phyloP scores from a whole-genome alignment of 768 basidiomycete genomes.

The Podaxis sp. region DNA sequence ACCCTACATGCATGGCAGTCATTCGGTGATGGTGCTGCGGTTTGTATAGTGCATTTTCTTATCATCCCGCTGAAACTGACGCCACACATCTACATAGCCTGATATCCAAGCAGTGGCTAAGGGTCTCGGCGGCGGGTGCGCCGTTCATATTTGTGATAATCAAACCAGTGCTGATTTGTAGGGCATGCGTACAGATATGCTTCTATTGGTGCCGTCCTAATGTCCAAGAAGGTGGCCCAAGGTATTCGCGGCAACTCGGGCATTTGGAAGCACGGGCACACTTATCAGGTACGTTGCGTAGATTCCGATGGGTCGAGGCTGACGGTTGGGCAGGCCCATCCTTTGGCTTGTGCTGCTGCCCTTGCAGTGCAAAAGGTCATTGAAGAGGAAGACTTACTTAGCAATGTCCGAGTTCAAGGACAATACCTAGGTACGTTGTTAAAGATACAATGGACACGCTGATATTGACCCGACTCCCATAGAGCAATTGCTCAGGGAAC shows the following conservation, averaged over 20 bases:
- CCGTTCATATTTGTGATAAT: neutral
- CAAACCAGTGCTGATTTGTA: neutral
- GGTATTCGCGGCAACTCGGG: constrained; percentile 71
- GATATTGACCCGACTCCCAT: constrained; percentile 1
- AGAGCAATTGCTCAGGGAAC: constrained; percentile 52
- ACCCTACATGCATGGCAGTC: constrained; percentile 86
- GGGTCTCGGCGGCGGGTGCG: constrained; percentile 85
- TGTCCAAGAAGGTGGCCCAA: constrained; percentile 68
- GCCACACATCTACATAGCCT: constrained; percentile 39
- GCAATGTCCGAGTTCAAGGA: constrained; percentile 60
- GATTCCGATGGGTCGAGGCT: neutral
- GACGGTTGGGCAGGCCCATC: constrained; percentile 52
- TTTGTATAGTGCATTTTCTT: constrained; percentile 22
- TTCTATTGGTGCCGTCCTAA: constrained; percentile 78
- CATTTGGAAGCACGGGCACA: constrained; percentile 82
- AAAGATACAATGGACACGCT: neutral
- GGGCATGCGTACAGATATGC: constrained; percentile 48
- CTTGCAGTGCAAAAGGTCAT: constrained; percentile 82
- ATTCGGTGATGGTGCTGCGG: constrained; percentile 69
- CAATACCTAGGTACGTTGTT: constrained; percentile 47
- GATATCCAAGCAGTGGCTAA: constrained; percentile 91
- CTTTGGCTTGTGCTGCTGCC: constrained; percentile 74
- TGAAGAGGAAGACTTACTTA: constrained; percentile 65
- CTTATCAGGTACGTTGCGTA: constrained; percentile 58
- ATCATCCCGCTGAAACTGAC: constrained; percentile 2